Conservation (phyloP, 192 early-diverging fungal species). For the Ambispora gerdemannii region DNA sequence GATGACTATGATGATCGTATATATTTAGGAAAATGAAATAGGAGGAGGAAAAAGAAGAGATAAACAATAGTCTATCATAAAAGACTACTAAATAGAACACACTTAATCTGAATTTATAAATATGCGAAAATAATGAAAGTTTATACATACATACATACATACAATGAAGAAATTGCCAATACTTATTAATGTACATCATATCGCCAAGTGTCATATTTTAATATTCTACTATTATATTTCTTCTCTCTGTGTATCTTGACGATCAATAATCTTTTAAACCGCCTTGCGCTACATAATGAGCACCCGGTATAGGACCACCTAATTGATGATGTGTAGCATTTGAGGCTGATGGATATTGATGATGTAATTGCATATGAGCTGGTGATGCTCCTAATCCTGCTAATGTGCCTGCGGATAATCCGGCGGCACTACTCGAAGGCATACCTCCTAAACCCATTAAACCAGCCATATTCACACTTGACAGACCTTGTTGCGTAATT, state of each 20-base stretch:
- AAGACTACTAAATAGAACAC: too few species aligned
- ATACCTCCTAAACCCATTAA: constrained; percentile 14
- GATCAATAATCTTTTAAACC: constrained; percentile 18
- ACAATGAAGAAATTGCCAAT: not conserved
- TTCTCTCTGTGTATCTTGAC: too few species aligned
- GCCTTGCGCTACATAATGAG: constrained; percentile 10
- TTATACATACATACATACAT: constrained; percentile 9
- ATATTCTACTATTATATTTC: not conserved
- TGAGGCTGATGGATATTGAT: not conserved
- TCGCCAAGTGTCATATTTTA: not conserved
- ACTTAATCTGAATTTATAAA: too few species aligned
- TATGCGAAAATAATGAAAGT: not conserved
- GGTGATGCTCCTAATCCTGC: constrained; percentile 15
- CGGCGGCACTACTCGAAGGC: not conserved
- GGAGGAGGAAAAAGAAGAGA: too few species aligned
- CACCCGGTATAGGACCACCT: constrained; percentile 8
- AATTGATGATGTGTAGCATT: constrained; percentile 18
- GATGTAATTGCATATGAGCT: constrained; percentile 12
- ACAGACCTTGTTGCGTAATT: not conserved
- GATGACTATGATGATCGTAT: too few species aligned
- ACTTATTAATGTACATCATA: constrained; percentile 4
- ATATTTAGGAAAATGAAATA: too few species aligned
- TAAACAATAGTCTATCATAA: too few species aligned
- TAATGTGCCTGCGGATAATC: not conserved
- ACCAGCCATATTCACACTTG: constrained; percentile 11